Conservation (phyloP, 306 rosid species). For the Oxytropis ochrocephala region DNA sequence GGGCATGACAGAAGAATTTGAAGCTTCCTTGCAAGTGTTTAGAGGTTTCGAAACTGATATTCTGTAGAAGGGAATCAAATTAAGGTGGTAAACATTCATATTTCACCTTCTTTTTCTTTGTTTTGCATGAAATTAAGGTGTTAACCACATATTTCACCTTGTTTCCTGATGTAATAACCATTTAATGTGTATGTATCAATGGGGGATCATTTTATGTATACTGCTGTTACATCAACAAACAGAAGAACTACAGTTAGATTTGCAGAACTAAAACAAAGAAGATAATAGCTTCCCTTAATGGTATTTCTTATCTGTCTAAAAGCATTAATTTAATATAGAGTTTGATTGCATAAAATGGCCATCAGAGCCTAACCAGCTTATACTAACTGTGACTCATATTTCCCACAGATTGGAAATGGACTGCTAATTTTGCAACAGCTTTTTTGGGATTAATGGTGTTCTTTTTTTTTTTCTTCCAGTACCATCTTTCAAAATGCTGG, state of each 20-base stretch:
- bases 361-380: no score
- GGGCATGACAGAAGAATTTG: conserved; percentile 95
- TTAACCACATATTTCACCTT: no score
- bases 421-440: conserved; percentile 86
- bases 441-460: conserved; percentile 84
- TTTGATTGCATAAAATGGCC: no score
- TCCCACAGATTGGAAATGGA: conserved; percentile 85
- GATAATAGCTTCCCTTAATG: conserved; percentile 90
- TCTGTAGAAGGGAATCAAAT: conserved; percentile 76
- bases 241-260: conserved; percentile 66
- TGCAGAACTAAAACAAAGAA: conserved; percentile 69
- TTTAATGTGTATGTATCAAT: conserved; percentile 7
- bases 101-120: neutral
- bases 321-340: conserved; percentile 14
- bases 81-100: conserved; percentile 33
- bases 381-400: conserved; percentile 9
- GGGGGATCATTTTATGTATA: conserved; percentile 47
- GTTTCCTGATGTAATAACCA: conserved; percentile 8
- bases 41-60: conserved; percentile 90
- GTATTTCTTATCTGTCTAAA: conserved; percentile 34
- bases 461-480: conserved; percentile 81
- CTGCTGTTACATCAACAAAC: conserved; percentile 58
- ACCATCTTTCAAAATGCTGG: conserved; percentile 69
- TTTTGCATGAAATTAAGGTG: neutral
- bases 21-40: conserved; percentile 89